phyloP scores from a whole-genome alignment of 495 filamentous ascomycete genomes.

The Penicillium ucsense region DNA sequence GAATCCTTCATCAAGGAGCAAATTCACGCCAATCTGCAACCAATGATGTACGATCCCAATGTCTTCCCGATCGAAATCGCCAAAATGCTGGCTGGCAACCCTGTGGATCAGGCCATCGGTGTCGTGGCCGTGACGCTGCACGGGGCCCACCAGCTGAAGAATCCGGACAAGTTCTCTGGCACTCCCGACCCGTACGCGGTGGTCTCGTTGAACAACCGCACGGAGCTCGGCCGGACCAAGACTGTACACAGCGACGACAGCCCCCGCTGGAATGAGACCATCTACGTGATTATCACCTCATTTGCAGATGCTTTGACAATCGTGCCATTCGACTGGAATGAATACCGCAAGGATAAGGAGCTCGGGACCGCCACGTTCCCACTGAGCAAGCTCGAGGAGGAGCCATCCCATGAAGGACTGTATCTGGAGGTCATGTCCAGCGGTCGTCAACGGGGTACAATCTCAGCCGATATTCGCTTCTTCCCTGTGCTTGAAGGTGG shows the following conservation, averaged over 20 bases:
- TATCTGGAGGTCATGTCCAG: slow-evolving; percentile 75
- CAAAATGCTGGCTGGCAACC: slow-evolving; percentile 93
- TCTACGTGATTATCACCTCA: slow-evolving; percentile 87
- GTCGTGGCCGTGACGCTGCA: slow-evolving; percentile 87
- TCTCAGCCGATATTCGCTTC: slow-evolving; percentile 80
- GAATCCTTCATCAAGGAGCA: slow-evolving; percentile 91
- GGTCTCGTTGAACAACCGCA: slow-evolving; percentile 75
- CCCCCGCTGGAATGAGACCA: slow-evolving; percentile 91
- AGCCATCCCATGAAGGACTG: slow-evolving; percentile 73
- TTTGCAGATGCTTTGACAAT: slow-evolving; percentile 78
- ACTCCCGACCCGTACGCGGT: slow-evolving; percentile 87
- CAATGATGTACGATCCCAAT: slow-evolving; percentile 96
- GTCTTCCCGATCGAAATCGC: slow-evolving; percentile 98
- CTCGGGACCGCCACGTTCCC: slow-evolving; percentile 77
- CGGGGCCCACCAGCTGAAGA: slow-evolving; percentile 84
- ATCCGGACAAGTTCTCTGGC: slow-evolving; percentile 85
- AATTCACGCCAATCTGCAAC: slow-evolving; percentile 81
- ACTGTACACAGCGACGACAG: slow-evolving; percentile 72
- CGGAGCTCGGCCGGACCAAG: slow-evolving; percentile 79
- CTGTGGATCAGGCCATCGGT: slow-evolving; percentile 92
- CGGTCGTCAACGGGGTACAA: slow-evolving; percentile 69
- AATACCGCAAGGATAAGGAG: slow-evolving; percentile 91
- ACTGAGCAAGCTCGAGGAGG: slow-evolving; percentile 66
- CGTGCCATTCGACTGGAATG: slow-evolving; percentile 85
- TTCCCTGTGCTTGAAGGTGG: slow-evolving; percentile 79